These are phyloP conservation scores for Globisporangium iwayamae DNA, from an alignment of 352 stramenopile genomes.

Conservation along the genomic window DNA sequence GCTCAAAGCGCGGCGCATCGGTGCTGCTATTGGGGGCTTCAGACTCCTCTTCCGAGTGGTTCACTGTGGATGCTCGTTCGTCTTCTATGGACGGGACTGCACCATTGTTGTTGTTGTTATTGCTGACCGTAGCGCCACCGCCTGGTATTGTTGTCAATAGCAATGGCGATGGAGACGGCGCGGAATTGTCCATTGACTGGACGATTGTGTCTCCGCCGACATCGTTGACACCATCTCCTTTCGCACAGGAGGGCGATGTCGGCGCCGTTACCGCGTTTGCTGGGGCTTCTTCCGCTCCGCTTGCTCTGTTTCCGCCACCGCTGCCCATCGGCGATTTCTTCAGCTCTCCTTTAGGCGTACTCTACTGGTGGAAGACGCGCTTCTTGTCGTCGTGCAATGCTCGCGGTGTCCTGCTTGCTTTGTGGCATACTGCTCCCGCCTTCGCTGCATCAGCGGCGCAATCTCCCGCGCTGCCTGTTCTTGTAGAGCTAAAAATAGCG, in stretches of 20 bases:
- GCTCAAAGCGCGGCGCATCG: conserved; percentile 37
- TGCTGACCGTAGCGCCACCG: not conserved
- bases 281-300: not conserved
- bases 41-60: not conserved
- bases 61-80: not conserved
- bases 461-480: not conserved
- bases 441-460: not conserved
- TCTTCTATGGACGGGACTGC: not conserved
- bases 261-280: not conserved
- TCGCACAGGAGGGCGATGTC: not conserved
- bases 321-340: not conserved
- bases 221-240: not conserved
- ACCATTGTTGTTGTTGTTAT: conserved; percentile 2
- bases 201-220: not conserved
- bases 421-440: conserved; percentile 1
- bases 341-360: not conserved
- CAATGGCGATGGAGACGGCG: not conserved
- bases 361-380: not conserved
- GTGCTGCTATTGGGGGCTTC: not conserved
- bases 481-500: too few relatives aligned
- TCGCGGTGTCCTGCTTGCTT: not conserved
- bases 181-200: not conserved
- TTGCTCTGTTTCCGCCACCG: not conserved
- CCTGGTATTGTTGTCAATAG: not conserved
- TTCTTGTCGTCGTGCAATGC: not conserved